Evolutionary conservation across 2,329 filamentous ascomycete species (phyloP), one percentile per base, ranked within the genome.

Genomic region (Fonsecaea nubica): DNA sequence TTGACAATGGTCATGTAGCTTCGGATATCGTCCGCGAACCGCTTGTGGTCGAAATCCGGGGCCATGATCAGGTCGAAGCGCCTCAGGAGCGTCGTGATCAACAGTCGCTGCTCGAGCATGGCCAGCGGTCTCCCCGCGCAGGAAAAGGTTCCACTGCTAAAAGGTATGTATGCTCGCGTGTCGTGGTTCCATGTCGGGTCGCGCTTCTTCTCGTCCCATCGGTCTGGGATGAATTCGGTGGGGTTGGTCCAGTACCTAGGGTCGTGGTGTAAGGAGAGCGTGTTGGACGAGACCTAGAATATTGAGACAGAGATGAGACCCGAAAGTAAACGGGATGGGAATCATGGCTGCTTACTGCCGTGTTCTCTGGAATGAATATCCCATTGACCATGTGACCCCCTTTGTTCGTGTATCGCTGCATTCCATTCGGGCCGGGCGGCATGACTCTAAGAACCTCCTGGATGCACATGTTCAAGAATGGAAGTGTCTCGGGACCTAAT

Each of bases 121-220:
- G 54, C 54, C 54, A 57, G 18, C 4, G 54, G 13, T 13, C 12
- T 21, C 2, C 54, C 54, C 1, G 33, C 54, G 21, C 54, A 57
- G 32, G 54, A 57, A 33, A 57, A 57, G 1, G 30, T 57, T 10
- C 54, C 54, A 15, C 13, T 13, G 6, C 32, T 57, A 57, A 57
- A 57, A 6, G 54, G n/a, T 15, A 25, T 12, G 54, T n/a, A 57
- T 18, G 54, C 54, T 18, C 54, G n/a, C 1, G 18, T 38, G 54
- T 57, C 54, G 15, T 57, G 54, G 9, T 21, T 57, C 54, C 54
- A 57, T 2, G 54, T n/a, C 7, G 54, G 54, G 9, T 57, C 54
- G 2, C 54, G 54, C 32, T 21, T 38, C n/a, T 4, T 13, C n/a
- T 57, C 54, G 32, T 36, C 18, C 54, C 54, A 57, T 12, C 54